These are phyloP conservation scores for Blastocrithidia nonstop DNA, from an alignment of 208 protist genomes.

Conservation along the genomic window DNA sequence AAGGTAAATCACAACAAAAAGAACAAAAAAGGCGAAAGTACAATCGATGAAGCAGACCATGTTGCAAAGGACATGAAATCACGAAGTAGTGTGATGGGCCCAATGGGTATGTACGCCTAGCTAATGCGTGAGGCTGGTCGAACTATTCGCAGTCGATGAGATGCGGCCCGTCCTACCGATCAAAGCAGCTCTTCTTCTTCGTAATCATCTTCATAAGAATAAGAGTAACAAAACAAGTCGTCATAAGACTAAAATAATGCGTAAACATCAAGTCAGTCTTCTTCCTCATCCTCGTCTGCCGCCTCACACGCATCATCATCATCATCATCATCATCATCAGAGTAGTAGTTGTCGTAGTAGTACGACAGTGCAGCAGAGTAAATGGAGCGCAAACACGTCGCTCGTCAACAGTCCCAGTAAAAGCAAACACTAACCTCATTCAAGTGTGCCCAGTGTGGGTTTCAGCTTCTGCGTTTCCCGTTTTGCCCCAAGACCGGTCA, in stretches of 20 bases:
- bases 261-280: no score
- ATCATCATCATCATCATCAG: background rate
- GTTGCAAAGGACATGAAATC: background rate
- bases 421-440: slow-evolving; percentile 18
- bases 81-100: slow-evolving; percentile 30
- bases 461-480: slow-evolving; percentile 63
- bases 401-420: slow-evolving; percentile 9
- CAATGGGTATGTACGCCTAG: slow-evolving; percentile 81
- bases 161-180: slow-evolving; percentile 10
- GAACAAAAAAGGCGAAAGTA: background rate
- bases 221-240: slow-evolving; percentile 5
- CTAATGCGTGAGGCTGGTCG: slow-evolving; percentile 81
- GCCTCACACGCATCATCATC: background rate
- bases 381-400: slow-evolving; percentile 13
- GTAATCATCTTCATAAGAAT: no score
- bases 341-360: slow-evolving; percentile 2
- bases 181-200: slow-evolving; percentile 9
- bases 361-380: slow-evolving; percentile 17
- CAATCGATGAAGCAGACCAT: background rate
- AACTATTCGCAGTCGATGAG: slow-evolving; percentile 72
- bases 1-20: slow-evolving; percentile 1
- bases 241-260: no score
- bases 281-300: slow-evolving; percentile 2
- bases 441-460: slow-evolving; percentile 43
- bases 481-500: slow-evolving; percentile 80